These are phyloP conservation scores for Amphirosellinia nigrospora DNA, from an alignment of 495 filamentous ascomycete species.

Conservation along the genomic window DNA sequence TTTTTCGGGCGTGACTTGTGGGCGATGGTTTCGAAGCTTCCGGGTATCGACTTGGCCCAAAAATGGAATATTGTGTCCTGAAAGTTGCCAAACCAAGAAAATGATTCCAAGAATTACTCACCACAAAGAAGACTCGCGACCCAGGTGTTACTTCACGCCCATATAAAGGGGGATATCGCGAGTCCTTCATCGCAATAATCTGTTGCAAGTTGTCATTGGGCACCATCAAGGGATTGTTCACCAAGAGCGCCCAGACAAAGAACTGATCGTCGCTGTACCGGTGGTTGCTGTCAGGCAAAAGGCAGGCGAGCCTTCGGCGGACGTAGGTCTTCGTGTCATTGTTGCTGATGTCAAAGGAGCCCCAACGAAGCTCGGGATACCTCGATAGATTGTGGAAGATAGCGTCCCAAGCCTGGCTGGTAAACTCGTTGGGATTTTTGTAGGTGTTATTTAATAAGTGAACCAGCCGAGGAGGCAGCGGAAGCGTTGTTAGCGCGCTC, in stretches of 20 bases:
- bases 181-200: background rate
- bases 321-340: background rate
- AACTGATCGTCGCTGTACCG: background rate
- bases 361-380: background rate
- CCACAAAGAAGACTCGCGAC: background rate
- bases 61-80: too few relatives aligned
- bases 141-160: background rate
- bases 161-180: background rate
- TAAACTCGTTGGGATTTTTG: background rate
- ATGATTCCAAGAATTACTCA: too few relatives aligned
- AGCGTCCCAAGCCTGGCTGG: background rate
- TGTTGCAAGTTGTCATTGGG: background rate
- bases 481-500: background rate
- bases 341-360: background rate
- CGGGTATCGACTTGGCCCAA: too few relatives aligned
- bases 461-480: background rate
- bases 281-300: background rate
- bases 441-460: background rate
- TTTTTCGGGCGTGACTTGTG: too few relatives aligned
- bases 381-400: constrained; percentile 2
- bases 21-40: too few relatives aligned
- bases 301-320: background rate
- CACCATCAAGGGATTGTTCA: background rate
- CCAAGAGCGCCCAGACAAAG: background rate
- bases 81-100: too few relatives aligned